A percentile compares a stretch with the other conserved stretches of the same genome.
Evolutionary conservation across 352 stramenopile genomes (phyloP).

Genomic region (Phytophthora sp.): DNA sequence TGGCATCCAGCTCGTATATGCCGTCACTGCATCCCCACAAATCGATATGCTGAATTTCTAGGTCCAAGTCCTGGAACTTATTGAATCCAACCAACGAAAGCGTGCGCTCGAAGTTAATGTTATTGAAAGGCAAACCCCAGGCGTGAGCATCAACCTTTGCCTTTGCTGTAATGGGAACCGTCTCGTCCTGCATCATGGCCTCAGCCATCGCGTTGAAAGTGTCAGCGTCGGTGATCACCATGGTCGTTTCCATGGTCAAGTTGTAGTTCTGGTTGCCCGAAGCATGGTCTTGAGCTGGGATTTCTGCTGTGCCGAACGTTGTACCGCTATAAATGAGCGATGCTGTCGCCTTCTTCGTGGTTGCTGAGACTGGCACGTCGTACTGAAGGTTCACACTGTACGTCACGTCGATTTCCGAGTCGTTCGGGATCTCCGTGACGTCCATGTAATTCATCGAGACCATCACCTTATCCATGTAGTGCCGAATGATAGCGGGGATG

Average conservation of each 20-base stretch:
- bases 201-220: background rate
- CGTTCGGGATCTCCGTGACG: background rate
- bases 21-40: background rate
- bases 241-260: background rate
- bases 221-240: background rate
- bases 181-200: background rate
- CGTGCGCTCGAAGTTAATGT: background rate
- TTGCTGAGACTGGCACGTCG: background rate
- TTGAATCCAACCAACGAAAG: background rate
- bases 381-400: background rate
- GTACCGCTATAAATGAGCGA: background rate
- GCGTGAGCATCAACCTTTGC: background rate
- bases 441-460: background rate
- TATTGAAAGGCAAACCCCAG: background rate
- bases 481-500: background rate
- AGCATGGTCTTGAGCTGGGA: background rate
- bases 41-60: background rate
- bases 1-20: background rate
- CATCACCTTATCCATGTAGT: background rate
- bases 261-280: background rate
- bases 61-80: background rate
- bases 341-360: background rate
- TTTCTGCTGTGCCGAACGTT: background rate
- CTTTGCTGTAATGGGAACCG: background rate
- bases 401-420: background rate